Evolutionary conservation across 2,329 filamentous ascomycete genomes (phyloP).

Genomic region (Aspergillus fijiensis): DNA sequence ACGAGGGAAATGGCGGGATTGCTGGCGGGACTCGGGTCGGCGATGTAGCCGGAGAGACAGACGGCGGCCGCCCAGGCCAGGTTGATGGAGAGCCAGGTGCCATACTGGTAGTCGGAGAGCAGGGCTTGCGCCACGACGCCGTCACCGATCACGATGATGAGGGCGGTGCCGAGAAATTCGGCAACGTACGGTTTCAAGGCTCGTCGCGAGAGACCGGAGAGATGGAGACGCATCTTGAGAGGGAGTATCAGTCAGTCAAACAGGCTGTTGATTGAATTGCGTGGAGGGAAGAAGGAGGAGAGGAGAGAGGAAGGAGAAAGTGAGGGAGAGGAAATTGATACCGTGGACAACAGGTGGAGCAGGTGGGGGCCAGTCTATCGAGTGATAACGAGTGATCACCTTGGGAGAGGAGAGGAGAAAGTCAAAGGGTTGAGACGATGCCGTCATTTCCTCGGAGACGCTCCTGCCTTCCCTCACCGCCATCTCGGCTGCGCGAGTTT

Average conservation of each 20-base stretch:
- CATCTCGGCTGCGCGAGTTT: no score
- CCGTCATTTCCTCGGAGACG: no score
- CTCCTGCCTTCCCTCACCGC: no score
- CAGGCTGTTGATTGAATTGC: not conserved
- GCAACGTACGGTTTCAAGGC: constrained; percentile 27
- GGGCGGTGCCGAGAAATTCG: constrained; percentile 34
- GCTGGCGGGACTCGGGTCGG: constrained; percentile 29
- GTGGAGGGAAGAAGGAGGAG: not conserved
- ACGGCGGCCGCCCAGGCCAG: constrained; percentile 34
- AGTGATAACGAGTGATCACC: not conserved
- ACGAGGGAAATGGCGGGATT: constrained; percentile 30
- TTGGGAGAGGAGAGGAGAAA: no score
- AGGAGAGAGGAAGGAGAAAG: not conserved
- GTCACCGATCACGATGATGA: constrained; percentile 34
- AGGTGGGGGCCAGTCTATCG: not conserved
- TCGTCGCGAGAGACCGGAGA: constrained; percentile 16
- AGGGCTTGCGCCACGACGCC: constrained; percentile 34
- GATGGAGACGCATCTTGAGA: constrained; percentile 13
- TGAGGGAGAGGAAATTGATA: not conserved
- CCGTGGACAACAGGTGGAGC: not conserved
- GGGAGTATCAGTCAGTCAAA: not conserved
- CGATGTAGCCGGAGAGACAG: constrained; percentile 28
- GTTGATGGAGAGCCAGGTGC: constrained; percentile 37
- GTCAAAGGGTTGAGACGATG: not conserved
- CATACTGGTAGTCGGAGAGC: constrained; percentile 34